Evolutionary conservation across 2,329 filamentous ascomycete species (phyloP).

Genomic region (Alternaria triticina): DNA sequence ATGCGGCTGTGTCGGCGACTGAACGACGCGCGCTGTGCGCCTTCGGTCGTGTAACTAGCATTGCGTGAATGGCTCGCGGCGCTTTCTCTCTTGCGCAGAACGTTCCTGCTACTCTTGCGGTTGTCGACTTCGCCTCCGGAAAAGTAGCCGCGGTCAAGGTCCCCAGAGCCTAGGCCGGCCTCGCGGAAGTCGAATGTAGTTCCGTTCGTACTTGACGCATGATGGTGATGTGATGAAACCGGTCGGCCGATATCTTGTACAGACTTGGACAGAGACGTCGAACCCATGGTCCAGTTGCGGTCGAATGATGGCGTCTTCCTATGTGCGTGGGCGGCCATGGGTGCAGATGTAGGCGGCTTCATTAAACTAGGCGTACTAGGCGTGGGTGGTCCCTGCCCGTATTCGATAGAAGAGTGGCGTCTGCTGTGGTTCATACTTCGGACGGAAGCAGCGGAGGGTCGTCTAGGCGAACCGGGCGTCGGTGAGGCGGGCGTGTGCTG

Average conservation of each 20-base stretch:
- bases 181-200: slow-evolving; percentile 35
- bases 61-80: slow-evolving; percentile 68
- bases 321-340: slow-evolving; percentile 47
- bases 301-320: slow-evolving; percentile 66
- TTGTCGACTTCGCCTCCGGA: slow-evolving; percentile 85
- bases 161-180: slow-evolving; percentile 48
- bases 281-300: slow-evolving; percentile 63
- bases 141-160: slow-evolving; percentile 89
- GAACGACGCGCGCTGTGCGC: slow-evolving; percentile 65
- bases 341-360: slow-evolving; percentile 27
- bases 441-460: slow-evolving; percentile 81
- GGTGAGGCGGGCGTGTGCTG: slow-evolving; percentile 52
- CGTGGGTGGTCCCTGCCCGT: slow-evolving; percentile 52
- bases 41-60: slow-evolving; percentile 71
- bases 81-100: slow-evolving; percentile 75
- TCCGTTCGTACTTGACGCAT: slow-evolving; percentile 39
- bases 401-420: slow-evolving; percentile 86
- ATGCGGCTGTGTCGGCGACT: slow-evolving; percentile 75
- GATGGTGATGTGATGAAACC: slow-evolving; percentile 42
- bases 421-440: slow-evolving; percentile 83
- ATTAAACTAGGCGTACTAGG: slow-evolving; percentile 25
- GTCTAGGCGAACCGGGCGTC: slow-evolving; percentile 50
- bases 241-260: slow-evolving; percentile 37
- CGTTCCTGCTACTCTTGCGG: slow-evolving; percentile 70
- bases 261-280: slow-evolving; percentile 34